These are phyloP conservation scores for Peronospora farinosa DNA, from an alignment of 352 stramenopile genomes.

Conservation along the genomic window DNA sequence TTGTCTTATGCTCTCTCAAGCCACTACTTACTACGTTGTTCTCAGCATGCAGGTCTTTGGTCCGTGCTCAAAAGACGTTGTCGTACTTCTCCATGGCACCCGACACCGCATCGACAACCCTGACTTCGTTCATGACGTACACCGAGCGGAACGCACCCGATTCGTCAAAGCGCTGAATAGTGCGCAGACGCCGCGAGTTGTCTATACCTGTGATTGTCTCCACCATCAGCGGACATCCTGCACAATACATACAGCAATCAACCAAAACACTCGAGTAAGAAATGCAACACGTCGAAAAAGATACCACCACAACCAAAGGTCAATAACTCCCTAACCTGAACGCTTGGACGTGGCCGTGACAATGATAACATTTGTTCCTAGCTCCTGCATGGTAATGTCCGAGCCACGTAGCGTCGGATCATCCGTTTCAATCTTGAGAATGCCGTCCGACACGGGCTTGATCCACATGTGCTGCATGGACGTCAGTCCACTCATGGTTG, in stretches of 20 bases:
- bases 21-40: slow-evolving; percentile 7
- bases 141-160: slow-evolving; percentile 79
- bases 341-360: slow-evolving; percentile 82
- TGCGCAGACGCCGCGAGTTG: slow-evolving; percentile 72
- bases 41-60: background rate
- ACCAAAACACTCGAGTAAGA: background rate
- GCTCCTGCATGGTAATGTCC: slow-evolving; percentile 84
- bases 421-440: slow-evolving; percentile 84
- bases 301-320: background rate
- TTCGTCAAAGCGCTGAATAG: slow-evolving; percentile 83
- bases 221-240: slow-evolving; percentile 71
- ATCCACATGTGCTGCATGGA: slow-evolving; percentile 87
- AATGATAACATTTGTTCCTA: slow-evolving; percentile 76
- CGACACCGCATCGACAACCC: slow-evolving; percentile 80
- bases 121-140: slow-evolving; percentile 85
- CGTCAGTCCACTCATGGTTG: slow-evolving; percentile 79
- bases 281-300: background rate
- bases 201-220: slow-evolving; percentile 82
- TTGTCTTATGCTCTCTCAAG: slow-evolving; percentile 4
- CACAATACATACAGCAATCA: slow-evolving; percentile 1
- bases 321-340: slow-evolving; percentile 36
- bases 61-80: slow-evolving; percentile 60
- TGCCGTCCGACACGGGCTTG: slow-evolving; percentile 79
- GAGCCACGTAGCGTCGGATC: slow-evolving; percentile 67
- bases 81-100: slow-evolving; percentile 86